These are phyloP conservation scores for Takashimella koratensis DNA, from an alignment of 1,284 basidiomycete species.

Conservation along the genomic window DNA sequence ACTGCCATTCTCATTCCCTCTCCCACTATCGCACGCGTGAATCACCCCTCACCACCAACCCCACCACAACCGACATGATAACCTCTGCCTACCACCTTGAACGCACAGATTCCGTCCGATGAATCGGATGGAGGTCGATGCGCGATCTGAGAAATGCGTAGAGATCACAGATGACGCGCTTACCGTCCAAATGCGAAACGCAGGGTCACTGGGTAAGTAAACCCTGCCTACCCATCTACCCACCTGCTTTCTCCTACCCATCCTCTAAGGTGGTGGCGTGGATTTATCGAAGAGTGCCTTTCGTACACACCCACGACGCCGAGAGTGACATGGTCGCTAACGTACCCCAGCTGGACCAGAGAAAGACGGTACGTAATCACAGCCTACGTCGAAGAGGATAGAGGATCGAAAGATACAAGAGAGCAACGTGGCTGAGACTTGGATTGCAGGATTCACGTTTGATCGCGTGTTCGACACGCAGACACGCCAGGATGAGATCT, in stretches of 20 bases:
- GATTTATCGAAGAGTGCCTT: too few relatives aligned
- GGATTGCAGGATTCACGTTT: conserved; percentile 76
- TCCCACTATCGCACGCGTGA: not conserved
- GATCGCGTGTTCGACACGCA: conserved; percentile 94
- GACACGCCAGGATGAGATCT: conserved; percentile 89
- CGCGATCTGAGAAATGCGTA: conserved; percentile 87
- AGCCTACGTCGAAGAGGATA: not conserved
- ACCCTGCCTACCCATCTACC: not conserved
- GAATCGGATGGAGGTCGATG: conserved; percentile 85
- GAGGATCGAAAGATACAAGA: not conserved
- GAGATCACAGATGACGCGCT: conserved; percentile 78
- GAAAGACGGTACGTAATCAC: conserved; percentile 37
- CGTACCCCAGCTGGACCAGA: conserved; percentile 47
- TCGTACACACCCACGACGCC: too few relatives aligned
- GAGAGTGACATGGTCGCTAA: conserved; percentile 4
- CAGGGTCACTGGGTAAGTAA: conserved; percentile 63
- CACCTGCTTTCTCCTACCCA: not conserved
- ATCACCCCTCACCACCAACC: too few relatives aligned
- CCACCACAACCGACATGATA: too few relatives aligned
- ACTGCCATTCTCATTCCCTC: conserved; percentile 1
- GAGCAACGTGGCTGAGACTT: too few relatives aligned
- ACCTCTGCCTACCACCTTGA: too few relatives aligned
- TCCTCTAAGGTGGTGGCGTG: too few relatives aligned
- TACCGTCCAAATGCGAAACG: conserved; percentile 68
- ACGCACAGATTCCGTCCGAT: conserved; percentile 81